Evolutionary conservation across 768 basidiomycete genomes (phyloP), one percentile per base, ranked within the genome.

Genomic region (Psilocybe tampanensis): DNA sequence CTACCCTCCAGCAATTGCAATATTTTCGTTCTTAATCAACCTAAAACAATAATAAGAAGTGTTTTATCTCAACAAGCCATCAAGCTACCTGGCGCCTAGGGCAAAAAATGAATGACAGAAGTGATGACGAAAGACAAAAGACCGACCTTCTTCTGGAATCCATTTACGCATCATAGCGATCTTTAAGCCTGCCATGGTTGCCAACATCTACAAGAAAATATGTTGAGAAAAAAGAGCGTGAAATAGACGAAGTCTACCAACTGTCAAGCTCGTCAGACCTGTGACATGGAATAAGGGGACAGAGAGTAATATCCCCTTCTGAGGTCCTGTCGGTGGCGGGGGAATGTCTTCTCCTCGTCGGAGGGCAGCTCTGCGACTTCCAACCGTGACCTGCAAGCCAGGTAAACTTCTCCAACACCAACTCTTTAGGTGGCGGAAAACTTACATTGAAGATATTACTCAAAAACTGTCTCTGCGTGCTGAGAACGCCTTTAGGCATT

Each of bases 231-330:
- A 8, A 23, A 23, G 45, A 5, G n/a, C 15, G n/a, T 26, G 23
- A 45, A 34, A 45, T 50, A 24, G 44, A 11, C 47, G 21, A 34
- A 39, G 52, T 18, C 21, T 13, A 50, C 59, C 13, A 68, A 79
- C 76, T 55, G 78, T 72, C 63, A 78, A 76, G 65, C 78, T 82
- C 2, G 80, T 83, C 19, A 71, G 73, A 5, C 83, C 86, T 9
- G 84, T 85, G 36, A 86, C 86, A 71, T 89, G 87, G 68, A 89
- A 88, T 8, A 89, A 68, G 2, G 88, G 88, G 2, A 86, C 84
- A 24, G 81, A 74, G 44, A 88, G 70, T 18, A 87, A 72, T n/a
- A 78, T 69, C 24, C 77, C 82, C 60, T 76, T 79, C 64, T 83
- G 82, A 19, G 78, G 77, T 9, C 75, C 77, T 8, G 66, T 61